Percentiles rank a stretch among this genome's conserved stretches.
phyloP scores from a whole-genome alignment of 768 basidiomycete genomes.

The Dioszegia aurantiaca region DNA sequence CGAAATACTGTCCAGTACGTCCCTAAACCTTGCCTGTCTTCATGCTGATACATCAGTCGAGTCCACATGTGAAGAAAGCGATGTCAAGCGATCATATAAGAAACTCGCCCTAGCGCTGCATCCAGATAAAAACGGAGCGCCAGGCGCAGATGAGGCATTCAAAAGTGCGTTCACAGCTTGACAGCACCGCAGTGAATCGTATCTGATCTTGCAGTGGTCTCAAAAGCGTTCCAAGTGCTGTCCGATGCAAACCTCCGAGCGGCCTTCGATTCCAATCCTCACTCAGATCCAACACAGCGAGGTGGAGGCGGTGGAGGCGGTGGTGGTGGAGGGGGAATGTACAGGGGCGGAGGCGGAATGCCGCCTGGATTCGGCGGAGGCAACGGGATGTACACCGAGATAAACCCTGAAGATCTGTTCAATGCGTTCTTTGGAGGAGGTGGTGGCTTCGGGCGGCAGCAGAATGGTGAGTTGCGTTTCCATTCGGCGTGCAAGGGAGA shows the following conservation, averaged over 20 bases:
- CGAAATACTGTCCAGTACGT: conserved; percentile 67
- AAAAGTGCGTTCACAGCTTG: conserved; percentile 67
- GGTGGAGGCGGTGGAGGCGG: conserved; percentile 49
- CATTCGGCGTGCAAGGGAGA: neutral
- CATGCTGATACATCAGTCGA: conserved; percentile 42
- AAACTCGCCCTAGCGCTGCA: conserved; percentile 78
- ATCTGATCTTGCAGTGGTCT: conserved; percentile 71
- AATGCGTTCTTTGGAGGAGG: conserved; percentile 93
- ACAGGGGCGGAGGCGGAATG: conserved; percentile 43
- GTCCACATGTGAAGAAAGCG: conserved; percentile 46
- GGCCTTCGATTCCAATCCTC: conserved; percentile 65
- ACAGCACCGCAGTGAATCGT: neutral
- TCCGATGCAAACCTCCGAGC: conserved; percentile 91
- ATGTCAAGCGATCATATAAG: conserved; percentile 79
- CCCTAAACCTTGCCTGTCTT: neutral
- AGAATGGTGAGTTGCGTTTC: conserved; percentile 58
- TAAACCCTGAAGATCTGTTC: conserved; percentile 94
- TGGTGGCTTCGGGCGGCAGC: conserved; percentile 41
- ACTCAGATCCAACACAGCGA: conserved; percentile 76
- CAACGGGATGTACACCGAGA: conserved; percentile 56
- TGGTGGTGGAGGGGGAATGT: conserved; percentile 15
- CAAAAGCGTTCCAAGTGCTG: conserved; percentile 92
- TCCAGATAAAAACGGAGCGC: conserved; percentile 65
- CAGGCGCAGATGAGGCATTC: conserved; percentile 97
- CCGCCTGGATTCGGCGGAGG: conserved; percentile 42